Percentiles rank a stretch among this genome's conserved stretches.
These are phyloP conservation scores for Malus sieversii DNA, from an alignment of 306 rosid species.

Conservation along the genomic window DNA sequence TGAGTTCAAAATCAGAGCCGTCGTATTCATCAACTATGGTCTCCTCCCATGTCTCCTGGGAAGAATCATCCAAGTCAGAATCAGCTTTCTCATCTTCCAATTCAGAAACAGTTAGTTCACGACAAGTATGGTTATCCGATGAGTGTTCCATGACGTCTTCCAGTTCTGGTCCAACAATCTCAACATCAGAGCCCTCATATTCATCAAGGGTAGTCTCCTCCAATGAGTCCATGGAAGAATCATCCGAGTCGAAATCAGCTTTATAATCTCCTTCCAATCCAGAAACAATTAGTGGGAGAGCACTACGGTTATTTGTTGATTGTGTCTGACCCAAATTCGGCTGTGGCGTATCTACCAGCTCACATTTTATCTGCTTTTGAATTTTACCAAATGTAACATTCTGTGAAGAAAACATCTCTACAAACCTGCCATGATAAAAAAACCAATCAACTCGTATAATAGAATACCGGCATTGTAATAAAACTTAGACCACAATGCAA, in stretches of 20 bases:
- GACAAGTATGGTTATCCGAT: background rate
- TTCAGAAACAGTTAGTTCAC: constrained; percentile 11
- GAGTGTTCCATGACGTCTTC: constrained; percentile 24
- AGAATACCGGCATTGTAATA: background rate
- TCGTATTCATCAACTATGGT: constrained; percentile 26
- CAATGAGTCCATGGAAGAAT: constrained; percentile 9
- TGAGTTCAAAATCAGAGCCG: constrained; percentile 20
- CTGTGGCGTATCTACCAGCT: constrained; percentile 31
- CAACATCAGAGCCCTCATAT: constrained; percentile 25
- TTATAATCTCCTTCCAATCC: constrained; percentile 22
- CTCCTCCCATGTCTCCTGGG: constrained; percentile 22
- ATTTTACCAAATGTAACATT: constrained; percentile 58
- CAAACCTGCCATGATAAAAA: constrained; percentile 41
- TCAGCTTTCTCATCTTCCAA: constrained; percentile 22
- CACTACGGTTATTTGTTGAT: background rate
- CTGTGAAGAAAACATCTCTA: constrained; percentile 50
- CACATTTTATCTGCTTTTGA: constrained; percentile 73
- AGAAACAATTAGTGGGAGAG: constrained; percentile 15
- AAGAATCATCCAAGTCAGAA: constrained; percentile 12
- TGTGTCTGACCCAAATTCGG: constrained; percentile 23
- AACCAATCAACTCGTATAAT: constrained; percentile 2
- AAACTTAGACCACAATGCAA: background rate
- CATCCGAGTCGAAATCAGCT: constrained; percentile 11
- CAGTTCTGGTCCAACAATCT: constrained; percentile 17
- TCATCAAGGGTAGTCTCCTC: constrained; percentile 31